Conservation (phyloP, 805 yeast species). For the Saccharomycopsis javanensis region DNA sequence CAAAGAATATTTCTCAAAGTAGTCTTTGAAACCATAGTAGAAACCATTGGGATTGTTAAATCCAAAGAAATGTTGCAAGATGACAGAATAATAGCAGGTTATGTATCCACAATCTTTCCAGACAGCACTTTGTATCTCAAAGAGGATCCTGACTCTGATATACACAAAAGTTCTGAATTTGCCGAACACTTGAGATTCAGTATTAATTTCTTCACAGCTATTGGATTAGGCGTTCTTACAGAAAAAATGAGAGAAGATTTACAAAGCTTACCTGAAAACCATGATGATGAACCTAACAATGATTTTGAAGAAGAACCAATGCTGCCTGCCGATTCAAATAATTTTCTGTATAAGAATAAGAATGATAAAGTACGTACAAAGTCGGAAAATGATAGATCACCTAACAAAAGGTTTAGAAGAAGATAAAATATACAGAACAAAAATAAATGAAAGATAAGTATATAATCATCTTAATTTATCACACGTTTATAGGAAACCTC, state of each 20-base stretch:
- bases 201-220: constrained; percentile 87
- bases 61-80: constrained; percentile 43
- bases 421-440: too few relatives aligned
- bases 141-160: constrained; percentile 23
- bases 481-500: not conserved
- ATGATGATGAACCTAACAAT: not conserved
- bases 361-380: not conserved
- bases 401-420: not conserved
- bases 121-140: constrained; percentile 20
- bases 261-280: constrained; percentile 1
- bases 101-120: constrained; percentile 59
- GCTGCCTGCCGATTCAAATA: not conserved
- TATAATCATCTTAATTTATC: too few relatives aligned
- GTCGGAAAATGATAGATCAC: not conserved
- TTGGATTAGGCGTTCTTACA: constrained; percentile 76
- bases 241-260: constrained; percentile 65
- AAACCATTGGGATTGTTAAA: constrained; percentile 55
- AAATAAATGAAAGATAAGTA: too few relatives aligned
- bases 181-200: constrained; percentile 59
- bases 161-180: constrained; percentile 23
- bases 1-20: constrained; percentile 72
- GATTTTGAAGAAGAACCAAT: not conserved
- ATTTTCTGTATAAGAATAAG: not conserved
- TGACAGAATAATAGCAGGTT: constrained; percentile 30
- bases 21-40: constrained; percentile 67